phyloP scores from a whole-genome alignment of 345 rosid genomes.

The Eucalyptus rudis region DNA sequence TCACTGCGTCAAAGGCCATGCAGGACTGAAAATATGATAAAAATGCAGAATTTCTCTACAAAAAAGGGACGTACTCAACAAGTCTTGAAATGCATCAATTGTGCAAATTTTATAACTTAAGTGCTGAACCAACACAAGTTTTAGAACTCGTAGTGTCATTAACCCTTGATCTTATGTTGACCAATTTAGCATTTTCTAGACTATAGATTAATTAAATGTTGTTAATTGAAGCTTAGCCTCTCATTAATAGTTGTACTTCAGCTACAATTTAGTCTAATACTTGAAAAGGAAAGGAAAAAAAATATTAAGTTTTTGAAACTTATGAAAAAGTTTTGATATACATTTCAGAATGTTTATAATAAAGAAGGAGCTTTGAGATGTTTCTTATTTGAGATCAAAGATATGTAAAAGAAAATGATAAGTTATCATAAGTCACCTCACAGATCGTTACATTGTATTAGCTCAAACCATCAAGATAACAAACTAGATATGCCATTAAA shows the following conservation, averaged over 20 bases:
- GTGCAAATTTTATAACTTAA: background rate
- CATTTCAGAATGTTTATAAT: too few species aligned
- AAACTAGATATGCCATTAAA: too few species aligned
- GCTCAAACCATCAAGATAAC: accelerated
- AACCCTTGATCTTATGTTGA: background rate
- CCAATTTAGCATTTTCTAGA: background rate
- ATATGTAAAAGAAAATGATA: too few species aligned
- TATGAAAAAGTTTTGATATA: too few species aligned
- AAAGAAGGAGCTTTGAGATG: too few species aligned
- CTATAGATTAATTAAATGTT: background rate
- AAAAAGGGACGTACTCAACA: background rate
- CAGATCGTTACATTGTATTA: too few species aligned
- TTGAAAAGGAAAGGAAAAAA: too few species aligned
- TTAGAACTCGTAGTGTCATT: background rate
- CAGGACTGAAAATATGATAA: background rate
- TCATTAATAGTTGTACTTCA: too few species aligned
- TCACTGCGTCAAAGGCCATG: background rate
- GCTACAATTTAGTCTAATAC: too few species aligned
- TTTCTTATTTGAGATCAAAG: too few species aligned
- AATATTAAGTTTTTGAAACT: accelerated
- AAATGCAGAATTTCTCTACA: background rate
- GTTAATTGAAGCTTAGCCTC: too few species aligned
- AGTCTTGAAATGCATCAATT: background rate
- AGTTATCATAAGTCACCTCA: too few species aligned
- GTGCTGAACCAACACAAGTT: background rate